Percentiles rank a stretch among this genome's conserved stretches.
Conservation (phyloP, 2,329 filamentous ascomycete genomes). For the Triangularia setosa region DNA sequence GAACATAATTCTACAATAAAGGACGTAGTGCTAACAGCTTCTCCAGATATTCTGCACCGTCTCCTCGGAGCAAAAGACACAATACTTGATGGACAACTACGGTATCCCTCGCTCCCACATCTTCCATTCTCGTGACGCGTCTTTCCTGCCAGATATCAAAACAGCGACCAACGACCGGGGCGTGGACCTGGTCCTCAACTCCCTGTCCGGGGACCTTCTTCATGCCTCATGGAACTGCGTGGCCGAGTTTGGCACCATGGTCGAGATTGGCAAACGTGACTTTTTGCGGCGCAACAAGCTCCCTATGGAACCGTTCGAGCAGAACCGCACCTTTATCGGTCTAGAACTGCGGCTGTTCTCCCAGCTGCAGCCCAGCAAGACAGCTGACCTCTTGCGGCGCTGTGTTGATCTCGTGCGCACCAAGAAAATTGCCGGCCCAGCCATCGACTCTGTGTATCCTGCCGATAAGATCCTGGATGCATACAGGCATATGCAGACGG, state of each 20-base stretch:
- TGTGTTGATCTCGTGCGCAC: neutral
- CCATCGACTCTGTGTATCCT: slow-evolving; percentile 25
- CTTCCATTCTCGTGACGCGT: slow-evolving; percentile 32
- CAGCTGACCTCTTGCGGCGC: neutral
- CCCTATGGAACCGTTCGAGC: slow-evolving; percentile 12
- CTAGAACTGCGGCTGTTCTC: slow-evolving; percentile 2
- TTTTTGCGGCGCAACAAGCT: neutral
- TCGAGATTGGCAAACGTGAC: slow-evolving; percentile 20
- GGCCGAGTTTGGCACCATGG: slow-evolving; percentile 11
- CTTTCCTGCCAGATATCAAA: slow-evolving; percentile 32
- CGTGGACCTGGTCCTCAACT: slow-evolving; percentile 41
- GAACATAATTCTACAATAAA: too few relatives aligned
- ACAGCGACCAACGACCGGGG: slow-evolving; percentile 29
- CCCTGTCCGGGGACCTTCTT: slow-evolving; percentile 38
- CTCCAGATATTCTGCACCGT: slow-evolving; percentile 33
- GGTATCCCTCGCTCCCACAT: slow-evolving; percentile 33
- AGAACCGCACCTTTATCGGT: slow-evolving; percentile 9
- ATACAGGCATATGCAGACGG: slow-evolving; percentile 40
- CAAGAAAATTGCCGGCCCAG: slow-evolving; percentile 23
- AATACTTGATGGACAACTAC: slow-evolving; percentile 29
- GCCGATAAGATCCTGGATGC: slow-evolving; percentile 32
- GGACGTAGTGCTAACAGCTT: neutral
- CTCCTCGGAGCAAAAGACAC: slow-evolving; percentile 33
- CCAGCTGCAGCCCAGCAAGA: neutral
- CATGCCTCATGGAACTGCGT: slow-evolving; percentile 42